Conservation (phyloP, 139 green algal species). For the Zygnema cylindricum region DNA sequence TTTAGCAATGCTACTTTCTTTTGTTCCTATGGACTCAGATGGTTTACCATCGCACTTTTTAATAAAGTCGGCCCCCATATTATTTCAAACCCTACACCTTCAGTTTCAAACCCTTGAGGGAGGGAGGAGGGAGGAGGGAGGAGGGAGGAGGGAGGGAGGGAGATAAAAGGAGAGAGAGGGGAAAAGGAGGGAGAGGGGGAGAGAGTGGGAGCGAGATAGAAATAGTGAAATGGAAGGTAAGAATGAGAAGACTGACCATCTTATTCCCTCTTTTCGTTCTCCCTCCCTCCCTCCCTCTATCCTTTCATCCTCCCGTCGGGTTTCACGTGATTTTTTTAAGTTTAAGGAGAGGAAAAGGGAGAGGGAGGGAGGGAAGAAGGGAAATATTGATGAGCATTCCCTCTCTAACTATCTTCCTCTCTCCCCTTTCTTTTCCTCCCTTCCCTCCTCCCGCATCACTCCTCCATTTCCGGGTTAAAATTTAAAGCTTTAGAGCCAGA, state of each 20-base stretch:
- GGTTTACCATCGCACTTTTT: too few relatives aligned
- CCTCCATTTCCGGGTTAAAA: not conserved
- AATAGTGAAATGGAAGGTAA: not conserved
- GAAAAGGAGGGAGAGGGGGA: too few relatives aligned
- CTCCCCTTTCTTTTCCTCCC: not conserved
- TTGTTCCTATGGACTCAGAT: too few relatives aligned
- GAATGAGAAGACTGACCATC: not conserved
- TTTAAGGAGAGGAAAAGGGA: too few relatives aligned
- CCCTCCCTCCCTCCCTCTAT: not conserved
- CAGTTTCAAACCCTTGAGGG: not conserved
- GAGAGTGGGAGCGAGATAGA: not conserved
- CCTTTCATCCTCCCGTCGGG: not conserved
- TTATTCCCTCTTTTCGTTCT: not conserved
- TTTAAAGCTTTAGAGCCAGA: too few relatives aligned
- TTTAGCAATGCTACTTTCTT: too few relatives aligned
- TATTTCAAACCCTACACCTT: too few relatives aligned
- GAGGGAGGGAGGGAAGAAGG: too few relatives aligned
- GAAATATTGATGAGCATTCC: not conserved
- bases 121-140: not conserved
- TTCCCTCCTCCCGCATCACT: slow-evolving; percentile 1
- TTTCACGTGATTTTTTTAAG: too few relatives aligned
- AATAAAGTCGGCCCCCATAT: too few relatives aligned
- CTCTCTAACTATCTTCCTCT: not conserved
- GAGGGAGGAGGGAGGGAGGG: not conserved
- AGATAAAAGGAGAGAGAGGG: not conserved